Evolutionary conservation across 257 asterid genomes (phyloP), one percentile per base, ranked within the genome.

Genomic region (Solanum gracilifrons): DNA sequence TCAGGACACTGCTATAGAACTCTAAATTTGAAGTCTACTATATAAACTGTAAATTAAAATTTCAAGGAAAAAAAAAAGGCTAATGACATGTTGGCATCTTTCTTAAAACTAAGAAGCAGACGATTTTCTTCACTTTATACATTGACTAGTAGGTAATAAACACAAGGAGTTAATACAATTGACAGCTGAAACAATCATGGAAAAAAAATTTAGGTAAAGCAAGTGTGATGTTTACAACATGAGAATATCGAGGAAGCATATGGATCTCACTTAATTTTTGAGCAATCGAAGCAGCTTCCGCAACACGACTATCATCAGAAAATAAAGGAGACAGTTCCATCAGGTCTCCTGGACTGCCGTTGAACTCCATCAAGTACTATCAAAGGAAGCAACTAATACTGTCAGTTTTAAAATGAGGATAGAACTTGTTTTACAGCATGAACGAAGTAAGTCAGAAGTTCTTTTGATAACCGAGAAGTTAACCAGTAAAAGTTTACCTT

Each of bases 311-410:
- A 91, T 97, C 99, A 90, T 97, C 98, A 90, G 99, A 97, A 90
- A 97, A 97, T 84, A 97, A 92, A 79, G 99, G 96, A 89, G 99
- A 97, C 86, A 97, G 98, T 90, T 97, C 99, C 99, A 97, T 95
- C 87, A 96, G 92, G 92, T 97, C 99, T 79, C 98, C 98, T 21
- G 98, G 99, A 90, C 98, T 97, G 91, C 99, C 92, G 90, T 96
- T 96, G 87, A 97, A 97, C 94, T 97, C 99, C 99, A 97, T 96
- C 93, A 96, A 90, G 94, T 95, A 97, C 99, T 97, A 96, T 92
- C 91, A 87, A 88, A 89, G 71, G 87, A 86, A 87, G 87, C 88
- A 71, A 88, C 18, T 36, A 80, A 85, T 69, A 37, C 55, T 64
- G 46, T 85, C 29, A 73, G 74, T 86, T 87, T 71, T 88, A 62